Percentiles rank a stretch among this genome's conserved stretches.
Conservation (phyloP, 2,329 filamentous ascomycete species). For the Stachybotrys chartarum region DNA sequence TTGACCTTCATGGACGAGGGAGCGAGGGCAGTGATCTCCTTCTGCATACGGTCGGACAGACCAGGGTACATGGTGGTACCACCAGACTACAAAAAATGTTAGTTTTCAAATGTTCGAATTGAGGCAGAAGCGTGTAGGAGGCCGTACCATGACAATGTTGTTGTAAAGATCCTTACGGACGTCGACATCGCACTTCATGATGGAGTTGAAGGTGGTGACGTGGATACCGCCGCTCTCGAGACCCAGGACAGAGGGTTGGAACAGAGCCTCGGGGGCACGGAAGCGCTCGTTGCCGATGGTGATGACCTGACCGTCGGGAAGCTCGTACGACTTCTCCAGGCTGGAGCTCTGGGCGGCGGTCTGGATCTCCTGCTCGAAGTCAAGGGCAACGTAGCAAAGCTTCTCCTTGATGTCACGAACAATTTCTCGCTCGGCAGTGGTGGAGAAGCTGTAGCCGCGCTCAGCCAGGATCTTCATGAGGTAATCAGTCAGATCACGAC, state of each 20-base stretch:
- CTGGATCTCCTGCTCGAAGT: conserved; percentile 99
- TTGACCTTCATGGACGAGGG: conserved; percentile 99
- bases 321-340: conserved; percentile 99
- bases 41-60: conserved; percentile 99
- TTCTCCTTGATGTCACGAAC: conserved; percentile 99
- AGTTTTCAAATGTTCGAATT: not conserved
- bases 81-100: conserved; percentile 65
- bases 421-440: conserved; percentile 99
- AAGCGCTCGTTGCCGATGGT: conserved; percentile 99
- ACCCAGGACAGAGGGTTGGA: conserved; percentile 97
- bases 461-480: conserved; percentile 99
- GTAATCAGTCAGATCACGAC: conserved; percentile 99
- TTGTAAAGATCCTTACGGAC: conserved; percentile 99
- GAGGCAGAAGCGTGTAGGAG: not conserved
- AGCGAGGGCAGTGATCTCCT: conserved; percentile 99
- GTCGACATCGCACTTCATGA: conserved; percentile 99
- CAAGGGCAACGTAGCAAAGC: conserved; percentile 99
- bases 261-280: conserved; percentile 98
- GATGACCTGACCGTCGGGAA: conserved; percentile 99
- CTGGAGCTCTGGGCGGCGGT: conserved; percentile 97
- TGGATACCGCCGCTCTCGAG: conserved; percentile 98
- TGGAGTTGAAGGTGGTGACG: conserved; percentile 99
- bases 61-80: conserved; percentile 99
- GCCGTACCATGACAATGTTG: conserved; percentile 99
- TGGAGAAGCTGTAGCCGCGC: conserved; percentile 99